Base-by-base conservation (phyloP, 2,329 filamentous ascomycete species). In the Aspergillus ruber region DNA sequence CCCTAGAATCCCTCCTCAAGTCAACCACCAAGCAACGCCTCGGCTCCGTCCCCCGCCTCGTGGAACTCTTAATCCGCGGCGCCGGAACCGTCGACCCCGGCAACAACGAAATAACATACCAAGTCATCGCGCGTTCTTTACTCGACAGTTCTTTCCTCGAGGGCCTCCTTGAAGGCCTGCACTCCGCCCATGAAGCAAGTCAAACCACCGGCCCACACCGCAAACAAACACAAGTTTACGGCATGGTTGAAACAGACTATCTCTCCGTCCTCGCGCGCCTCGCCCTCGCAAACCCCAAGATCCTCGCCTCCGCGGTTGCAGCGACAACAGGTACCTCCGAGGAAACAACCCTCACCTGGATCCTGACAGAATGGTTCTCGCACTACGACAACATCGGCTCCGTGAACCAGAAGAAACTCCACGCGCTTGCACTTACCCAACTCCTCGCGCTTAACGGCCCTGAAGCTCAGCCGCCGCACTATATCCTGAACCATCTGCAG, bases 141-240 rank as follows among this genome's bases (percentile, higher is more conserved):
- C 68, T 86, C 6, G 77, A 81, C 43, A 79, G 74, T 27, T 82
- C 80, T 1, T 80, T 88, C 52, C 71, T 88, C 39, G 71, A 74
- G 33, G 79, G 79, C 44, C 75, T 90, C 6, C 71, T 91, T 13
- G 76, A 81, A 53, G 80, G 79, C 7, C 75, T 91, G 1, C 82
- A 82, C 59, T 79, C 84, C 45, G 79, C 84, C 2, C 84, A 74
- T 77, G 80, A 86, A 60, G 84, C 88, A 2, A 84, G 87, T 57
- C 84, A 94, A 64, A 88, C 86, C 0, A 87, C 86, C 0, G 91
- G 93, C 0, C 90, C 91, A 0, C 86, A 88, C 59, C 79, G 79
- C 21, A 86, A 79, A 55, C 75, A 81, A 17, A 79, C 83, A 36
- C 80, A 81, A 25, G 79, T 96, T 29, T 85, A 85, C 57, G 82